Evolutionary conservation across 805 yeast species (phyloP).

Genomic region (Phaffomyces opuntiae): DNA sequence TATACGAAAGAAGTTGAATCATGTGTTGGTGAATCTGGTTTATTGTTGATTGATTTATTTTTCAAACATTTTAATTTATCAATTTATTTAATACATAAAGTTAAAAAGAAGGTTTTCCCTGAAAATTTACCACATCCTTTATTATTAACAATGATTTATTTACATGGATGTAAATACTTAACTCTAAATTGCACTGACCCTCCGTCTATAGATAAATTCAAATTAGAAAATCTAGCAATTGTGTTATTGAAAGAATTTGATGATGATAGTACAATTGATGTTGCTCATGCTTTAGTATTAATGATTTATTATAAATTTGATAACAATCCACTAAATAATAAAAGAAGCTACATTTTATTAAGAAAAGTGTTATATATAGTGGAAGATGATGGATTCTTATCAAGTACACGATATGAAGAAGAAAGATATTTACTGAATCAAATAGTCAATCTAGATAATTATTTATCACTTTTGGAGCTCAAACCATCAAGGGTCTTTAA

Average conservation of each 20-base stretch:
- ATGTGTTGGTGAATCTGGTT: constrained; percentile 19
- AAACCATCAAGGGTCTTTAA: constrained; percentile 19
- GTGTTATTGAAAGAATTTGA: constrained; percentile 8
- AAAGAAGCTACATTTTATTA: constrained; percentile 18
- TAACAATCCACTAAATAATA: constrained; percentile 2
- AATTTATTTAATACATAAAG: constrained; percentile 15
- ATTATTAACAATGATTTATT: constrained; percentile 21
- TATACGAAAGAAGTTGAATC: constrained; percentile 17
- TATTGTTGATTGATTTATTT: constrained; percentile 18
- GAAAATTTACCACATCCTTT: constrained; percentile 18
- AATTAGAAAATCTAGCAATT: constrained; percentile 22
- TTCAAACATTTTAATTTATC: constrained; percentile 23
- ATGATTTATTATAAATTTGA: constrained; percentile 22
- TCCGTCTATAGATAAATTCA: constrained; percentile 12
- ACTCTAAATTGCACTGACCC: constrained; percentile 18
- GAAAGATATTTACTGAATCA: neutral
- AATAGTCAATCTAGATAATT: constrained; percentile 4
- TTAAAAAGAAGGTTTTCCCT: neutral
- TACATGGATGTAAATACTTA: constrained; percentile 20
- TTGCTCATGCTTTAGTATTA: constrained; percentile 32
- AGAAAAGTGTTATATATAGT: constrained; percentile 18
- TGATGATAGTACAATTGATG: constrained; percentile 1
- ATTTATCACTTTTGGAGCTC: constrained; percentile 22
- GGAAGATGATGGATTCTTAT: constrained; percentile 9
- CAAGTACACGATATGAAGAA: neutral